Conservation (phyloP, 176 grass and related monocot genomes). For the Oryza coarctata region DNA sequence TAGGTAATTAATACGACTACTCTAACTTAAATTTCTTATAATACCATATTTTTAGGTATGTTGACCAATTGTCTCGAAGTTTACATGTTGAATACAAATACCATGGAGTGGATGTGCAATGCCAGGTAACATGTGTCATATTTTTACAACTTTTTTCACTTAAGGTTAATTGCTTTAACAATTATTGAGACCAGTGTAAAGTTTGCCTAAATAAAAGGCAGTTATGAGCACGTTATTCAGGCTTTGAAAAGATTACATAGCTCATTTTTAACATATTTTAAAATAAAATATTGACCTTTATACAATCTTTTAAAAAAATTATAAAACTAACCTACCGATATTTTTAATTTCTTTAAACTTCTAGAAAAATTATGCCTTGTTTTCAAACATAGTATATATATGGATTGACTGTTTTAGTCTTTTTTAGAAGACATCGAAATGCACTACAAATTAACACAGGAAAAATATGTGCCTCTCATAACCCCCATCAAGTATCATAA, state of each 20-base stretch:
- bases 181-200: neutral
- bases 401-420: neutral
- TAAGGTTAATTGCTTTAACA: neutral
- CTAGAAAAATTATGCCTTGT: no score
- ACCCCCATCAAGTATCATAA: no score
- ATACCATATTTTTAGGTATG: slow-evolving; percentile 42
- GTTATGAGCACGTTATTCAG: neutral
- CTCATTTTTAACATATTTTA: neutral
- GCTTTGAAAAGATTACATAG: neutral
- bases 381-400: no score
- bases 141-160: neutral
- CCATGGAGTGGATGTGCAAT: slow-evolving; percentile 72
- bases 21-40: neutral
- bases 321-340: neutral
- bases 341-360: neutral
- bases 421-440: neutral
- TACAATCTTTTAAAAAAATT: neutral
- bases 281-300: neutral
- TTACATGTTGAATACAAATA: slow-evolving; percentile 64
- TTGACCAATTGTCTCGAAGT: slow-evolving; percentile 76
- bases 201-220: neutral
- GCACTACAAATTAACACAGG: neutral
- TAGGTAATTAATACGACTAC: neutral
- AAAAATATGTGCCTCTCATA: neutral
- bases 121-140: slow-evolving; percentile 44